These are phyloP conservation scores for Penicillium sp. DNA, from an alignment of 2,329 filamentous ascomycete species.

Conservation along the genomic window DNA sequence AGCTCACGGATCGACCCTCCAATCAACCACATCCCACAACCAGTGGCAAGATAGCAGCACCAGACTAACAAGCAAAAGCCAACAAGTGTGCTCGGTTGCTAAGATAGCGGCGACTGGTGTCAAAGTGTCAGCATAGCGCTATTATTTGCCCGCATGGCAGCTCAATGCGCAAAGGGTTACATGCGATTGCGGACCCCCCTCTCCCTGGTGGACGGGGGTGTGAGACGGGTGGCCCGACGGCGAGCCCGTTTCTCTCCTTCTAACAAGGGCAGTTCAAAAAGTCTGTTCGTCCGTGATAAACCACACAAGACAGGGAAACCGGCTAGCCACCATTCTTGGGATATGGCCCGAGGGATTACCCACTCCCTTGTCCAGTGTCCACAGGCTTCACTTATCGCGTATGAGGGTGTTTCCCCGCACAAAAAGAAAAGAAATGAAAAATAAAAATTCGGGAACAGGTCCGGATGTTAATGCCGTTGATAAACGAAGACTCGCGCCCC, in stretches of 20 bases:
- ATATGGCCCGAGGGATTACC: conserved; percentile 10
- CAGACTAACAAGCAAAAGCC: neutral
- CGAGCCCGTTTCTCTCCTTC: conserved; percentile 9
- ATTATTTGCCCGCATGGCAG: conserved; percentile 10
- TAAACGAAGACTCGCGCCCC: conserved; percentile 13
- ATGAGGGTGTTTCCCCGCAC: conserved; percentile 22
- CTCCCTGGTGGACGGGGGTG: neutral
- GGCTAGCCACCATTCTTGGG: conserved; percentile 1
- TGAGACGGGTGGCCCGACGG: conserved; percentile 28
- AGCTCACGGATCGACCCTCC: neutral
- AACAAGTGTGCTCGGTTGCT: conserved; percentile 2
- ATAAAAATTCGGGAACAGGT: neutral
- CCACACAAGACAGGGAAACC: neutral
- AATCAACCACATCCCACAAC: neutral
- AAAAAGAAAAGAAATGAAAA: conserved; percentile 1
- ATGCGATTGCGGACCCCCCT: conserved; percentile 13
- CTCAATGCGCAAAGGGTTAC: conserved; percentile 19
- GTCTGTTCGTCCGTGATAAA: neutral
- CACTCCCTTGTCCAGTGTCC: neutral
- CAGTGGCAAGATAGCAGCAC: conserved; percentile 18
- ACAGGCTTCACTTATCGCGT: conserved; percentile 17
- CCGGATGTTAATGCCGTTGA: conserved; percentile 10
- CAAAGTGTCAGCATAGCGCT: conserved; percentile 11
- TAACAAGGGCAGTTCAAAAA: neutral
- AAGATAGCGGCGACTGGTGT: conserved; percentile 11